phyloP scores from a whole-genome alignment of 1,139 yeast genomes.

The Candida sanyaensis region DNA sequence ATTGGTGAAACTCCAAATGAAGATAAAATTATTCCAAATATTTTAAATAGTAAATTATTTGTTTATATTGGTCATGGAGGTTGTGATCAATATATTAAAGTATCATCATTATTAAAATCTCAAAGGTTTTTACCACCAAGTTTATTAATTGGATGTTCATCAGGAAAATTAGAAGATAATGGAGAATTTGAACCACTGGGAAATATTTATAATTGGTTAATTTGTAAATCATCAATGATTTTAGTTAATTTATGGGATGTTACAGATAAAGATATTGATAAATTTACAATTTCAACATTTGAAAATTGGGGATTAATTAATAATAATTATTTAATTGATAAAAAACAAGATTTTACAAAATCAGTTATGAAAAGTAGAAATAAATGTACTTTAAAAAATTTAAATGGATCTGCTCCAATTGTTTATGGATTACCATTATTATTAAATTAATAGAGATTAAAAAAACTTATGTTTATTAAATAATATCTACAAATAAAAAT shows the following conservation, averaged over 20 bases:
- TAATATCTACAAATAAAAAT: too few species aligned
- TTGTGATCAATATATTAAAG: slow-evolving; percentile 76
- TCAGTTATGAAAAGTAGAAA: slow-evolving; percentile 50
- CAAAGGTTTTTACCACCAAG: slow-evolving; percentile 52
- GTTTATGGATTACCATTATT: slow-evolving; percentile 31
- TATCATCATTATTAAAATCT: slow-evolving; percentile 27
- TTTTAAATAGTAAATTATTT: slow-evolving; percentile 53
- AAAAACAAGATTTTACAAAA: slow-evolving; percentile 12
- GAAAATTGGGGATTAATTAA: slow-evolving; percentile 61
- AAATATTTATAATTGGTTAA: slow-evolving; percentile 70
- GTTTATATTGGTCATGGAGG: slow-evolving; percentile 95
- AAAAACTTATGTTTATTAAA: too few species aligned
- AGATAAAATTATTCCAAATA: slow-evolving; percentile 33
- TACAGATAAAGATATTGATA: slow-evolving; percentile 92
- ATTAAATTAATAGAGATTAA: slow-evolving; percentile 2
- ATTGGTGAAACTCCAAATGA: slow-evolving; percentile 61
- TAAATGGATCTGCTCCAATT: slow-evolving; percentile 37
- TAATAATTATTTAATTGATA: background rate
- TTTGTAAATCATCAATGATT: slow-evolving; percentile 81
- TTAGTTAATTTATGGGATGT: slow-evolving; percentile 95
- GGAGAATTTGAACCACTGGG: slow-evolving; percentile 78
- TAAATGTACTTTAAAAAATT: slow-evolving; percentile 48
- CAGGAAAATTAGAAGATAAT: slow-evolving; percentile 64
- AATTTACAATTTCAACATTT: slow-evolving; percentile 62
- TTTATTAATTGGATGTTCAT: slow-evolving; percentile 87